These are phyloP conservation scores for Colletotrichum kahawae DNA, from an alignment of 2,329 filamentous ascomycete genomes.

Conservation along the genomic window DNA sequence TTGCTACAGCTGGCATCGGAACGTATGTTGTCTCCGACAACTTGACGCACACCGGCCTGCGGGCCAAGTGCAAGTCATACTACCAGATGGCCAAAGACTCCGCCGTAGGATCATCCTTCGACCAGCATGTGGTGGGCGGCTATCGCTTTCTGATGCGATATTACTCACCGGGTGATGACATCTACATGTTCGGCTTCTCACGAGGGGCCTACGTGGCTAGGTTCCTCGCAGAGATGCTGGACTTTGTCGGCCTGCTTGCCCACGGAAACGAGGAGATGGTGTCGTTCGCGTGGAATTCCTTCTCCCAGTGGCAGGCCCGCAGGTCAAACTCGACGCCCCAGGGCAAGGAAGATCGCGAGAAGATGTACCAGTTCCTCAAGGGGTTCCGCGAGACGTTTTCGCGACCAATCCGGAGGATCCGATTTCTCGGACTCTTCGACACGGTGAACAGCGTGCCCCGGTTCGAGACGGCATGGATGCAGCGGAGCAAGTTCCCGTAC, in stretches of 20 bases:
- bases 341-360: slow-evolving; percentile 52
- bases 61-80: slow-evolving; percentile 67
- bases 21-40: slow-evolving; percentile 71
- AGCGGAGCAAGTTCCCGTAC: slow-evolving; percentile 78
- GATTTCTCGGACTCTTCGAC: slow-evolving; percentile 81
- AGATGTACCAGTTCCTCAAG: slow-evolving; percentile 77
- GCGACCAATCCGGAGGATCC: slow-evolving; percentile 73
- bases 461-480: slow-evolving; percentile 80
- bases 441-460: slow-evolving; percentile 81
- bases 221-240: slow-evolving; percentile 83
- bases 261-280: slow-evolving; percentile 88
- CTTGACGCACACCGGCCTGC: slow-evolving; percentile 60
- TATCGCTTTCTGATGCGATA: slow-evolving; percentile 82
- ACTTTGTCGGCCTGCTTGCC: slow-evolving; percentile 79
- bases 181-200: slow-evolving; percentile 78
- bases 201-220: slow-evolving; percentile 76
- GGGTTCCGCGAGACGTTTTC: slow-evolving; percentile 83
- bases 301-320: slow-evolving; percentile 74
- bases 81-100: slow-evolving; percentile 79
- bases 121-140: slow-evolving; percentile 81
- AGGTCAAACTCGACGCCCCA: slow-evolving; percentile 41
- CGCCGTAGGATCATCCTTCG: slow-evolving; percentile 80
- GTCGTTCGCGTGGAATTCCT: slow-evolving; percentile 83
- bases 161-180: slow-evolving; percentile 67
- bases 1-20: slow-evolving; percentile 65